Evolutionary conservation across 129 eudicot genomes (phyloP).

Genomic region (Flaveria trinervia): DNA sequence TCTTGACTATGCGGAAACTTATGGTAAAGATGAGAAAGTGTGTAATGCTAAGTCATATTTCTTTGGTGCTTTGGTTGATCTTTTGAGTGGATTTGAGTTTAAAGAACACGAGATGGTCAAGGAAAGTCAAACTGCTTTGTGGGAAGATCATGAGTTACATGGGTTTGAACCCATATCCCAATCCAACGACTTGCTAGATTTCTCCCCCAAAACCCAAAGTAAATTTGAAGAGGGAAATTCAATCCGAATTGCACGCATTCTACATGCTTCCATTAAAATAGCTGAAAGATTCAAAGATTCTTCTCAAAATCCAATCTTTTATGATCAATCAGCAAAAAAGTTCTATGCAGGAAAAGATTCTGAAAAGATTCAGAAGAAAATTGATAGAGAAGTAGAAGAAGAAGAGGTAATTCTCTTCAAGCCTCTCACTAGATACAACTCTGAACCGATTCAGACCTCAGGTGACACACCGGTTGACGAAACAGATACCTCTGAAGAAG

Average conservation of each 20-base stretch:
- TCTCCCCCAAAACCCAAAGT: conserved; percentile 38
- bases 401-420: conserved; percentile 94
- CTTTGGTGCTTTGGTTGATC: conserved; percentile 60
- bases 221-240: conserved; percentile 33
- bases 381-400: conserved; percentile 48
- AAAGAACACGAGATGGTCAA: conserved; percentile 21
- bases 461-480: conserved; percentile 30
- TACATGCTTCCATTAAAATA: conserved; percentile 50
- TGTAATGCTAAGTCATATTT: conserved; percentile 62
- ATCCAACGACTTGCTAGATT: conserved; percentile 51
- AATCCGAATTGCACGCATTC: conserved; percentile 54
- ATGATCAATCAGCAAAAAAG: conserved; percentile 35
- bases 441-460: conserved; percentile 56
- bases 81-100: conserved; percentile 49
- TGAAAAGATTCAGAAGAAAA: conserved; percentile 18
- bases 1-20: conserved; percentile 44
- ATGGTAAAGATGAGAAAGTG: conserved; percentile 56
- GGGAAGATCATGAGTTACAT: conserved; percentile 93
- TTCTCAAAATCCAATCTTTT: conserved; percentile 34
- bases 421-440: conserved; percentile 82
- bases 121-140: conserved; percentile 51
- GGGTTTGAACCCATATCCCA: conserved; percentile 64
- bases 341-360: conserved; percentile 30
- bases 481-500: conserved; percentile 34
- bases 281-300: conserved; percentile 33